Percentiles rank a stretch among this genome's conserved stretches.
Conservation (phyloP, 805 yeast species). For the Teunomyces panamensis region DNA sequence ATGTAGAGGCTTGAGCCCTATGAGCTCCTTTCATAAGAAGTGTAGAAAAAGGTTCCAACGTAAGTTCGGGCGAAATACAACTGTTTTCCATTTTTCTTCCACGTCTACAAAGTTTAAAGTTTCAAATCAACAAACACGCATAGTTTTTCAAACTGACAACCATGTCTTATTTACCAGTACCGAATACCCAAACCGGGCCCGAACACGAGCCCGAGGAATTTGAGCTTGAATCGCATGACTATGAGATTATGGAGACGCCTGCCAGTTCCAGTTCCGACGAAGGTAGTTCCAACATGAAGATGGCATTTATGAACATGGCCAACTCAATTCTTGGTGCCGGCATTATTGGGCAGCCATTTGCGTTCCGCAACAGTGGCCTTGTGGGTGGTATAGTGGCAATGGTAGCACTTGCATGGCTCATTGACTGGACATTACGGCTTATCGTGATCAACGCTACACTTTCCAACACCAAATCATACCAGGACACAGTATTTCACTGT, state of each 20-base stretch:
- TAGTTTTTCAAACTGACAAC: background rate
- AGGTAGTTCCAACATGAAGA: constrained; percentile 50
- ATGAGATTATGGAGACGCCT: background rate
- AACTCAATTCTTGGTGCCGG: constrained; percentile 95
- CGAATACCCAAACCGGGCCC: background rate
- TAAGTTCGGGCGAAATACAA: background rate
- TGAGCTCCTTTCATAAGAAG: no score
- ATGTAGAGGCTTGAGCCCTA: no score
- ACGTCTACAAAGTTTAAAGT: background rate
- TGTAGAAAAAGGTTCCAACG: no score
- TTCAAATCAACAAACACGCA: background rate
- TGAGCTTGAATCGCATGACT: constrained; percentile 14
- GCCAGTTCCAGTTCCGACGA: constrained; percentile 9
- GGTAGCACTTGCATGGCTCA: constrained; percentile 58
- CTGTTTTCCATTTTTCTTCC: background rate
- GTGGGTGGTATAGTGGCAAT: constrained; percentile 67
- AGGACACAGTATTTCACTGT: constrained; percentile 77
- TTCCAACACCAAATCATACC: constrained; percentile 74
- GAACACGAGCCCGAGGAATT: constrained; percentile 12
- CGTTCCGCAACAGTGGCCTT: constrained; percentile 77
- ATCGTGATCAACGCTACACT: constrained; percentile 81
- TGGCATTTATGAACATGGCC: constrained; percentile 98
- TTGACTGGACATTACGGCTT: constrained; percentile 83
- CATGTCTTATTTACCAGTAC: constrained; percentile 1
- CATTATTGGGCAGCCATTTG: constrained; percentile 90